Evolutionary conservation across 495 filamentous ascomycete genomes (phyloP), one percentile per base, ranked within the genome.

Genomic region (Haplographium delicatum): DNA sequence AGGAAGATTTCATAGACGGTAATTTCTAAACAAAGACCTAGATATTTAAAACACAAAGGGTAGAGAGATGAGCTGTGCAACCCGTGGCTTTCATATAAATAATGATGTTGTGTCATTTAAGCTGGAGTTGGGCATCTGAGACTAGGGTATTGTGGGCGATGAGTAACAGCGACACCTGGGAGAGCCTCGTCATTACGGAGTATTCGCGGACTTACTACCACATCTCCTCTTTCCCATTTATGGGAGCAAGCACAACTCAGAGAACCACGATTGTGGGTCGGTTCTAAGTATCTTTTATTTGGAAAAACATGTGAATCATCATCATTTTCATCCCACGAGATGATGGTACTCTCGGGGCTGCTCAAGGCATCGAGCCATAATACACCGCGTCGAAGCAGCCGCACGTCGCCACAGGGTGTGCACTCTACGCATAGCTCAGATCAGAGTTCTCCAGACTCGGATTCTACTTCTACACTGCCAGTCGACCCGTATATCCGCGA

Each of bases 401-500:
- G 40, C 5, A 19, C 47, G 28, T 50, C 51, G n/a, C 42, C 46
- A 3, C 27, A 37, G 22, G 45, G 44, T 39, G 10, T 40, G 13
- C 37, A 34, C 10, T 27, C 43, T 19, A 19, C 31, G 4, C 37
- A 53, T 20, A 56, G 44, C 46, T 9, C 28, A 2, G 44, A 47
- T 4, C 34, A 27, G 10, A 62, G 39, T 23, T 53, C 59, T 6
- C 34, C 47, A 33, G 48, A 61, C 28, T 6, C 47, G 7, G 19
- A 41, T 33, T 16, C 53, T 31, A 26, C 38, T 5, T 33, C 41
- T 24, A 50, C 49, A 19, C 16, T n/a, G 45, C 60, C 62, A n/a
- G 30, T 43, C 5, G 25, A 41, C 26, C 66, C 65, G 50, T 72
- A 69, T 47, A 73, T 77, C 52, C 59, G 60, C n/a, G 72, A 75